Percentiles rank a stretch among this genome's conserved stretches.
phyloP scores from a whole-genome alignment of 148 eudicot genomes.

The Linanthus parryae region DNA sequence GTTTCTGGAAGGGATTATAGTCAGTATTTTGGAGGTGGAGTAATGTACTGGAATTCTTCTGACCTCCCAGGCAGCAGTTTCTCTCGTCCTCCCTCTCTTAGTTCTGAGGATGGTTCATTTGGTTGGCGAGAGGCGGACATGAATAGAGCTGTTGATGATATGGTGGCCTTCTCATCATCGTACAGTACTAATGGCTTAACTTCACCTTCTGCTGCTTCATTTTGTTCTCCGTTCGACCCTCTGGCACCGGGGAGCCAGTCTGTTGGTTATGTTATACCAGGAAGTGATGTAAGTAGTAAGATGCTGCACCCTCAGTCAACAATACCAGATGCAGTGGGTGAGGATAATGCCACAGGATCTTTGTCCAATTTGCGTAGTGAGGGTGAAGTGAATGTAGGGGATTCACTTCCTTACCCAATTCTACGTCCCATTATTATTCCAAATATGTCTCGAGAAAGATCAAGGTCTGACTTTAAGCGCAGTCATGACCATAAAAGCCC shows the following conservation, averaged over 20 bases:
- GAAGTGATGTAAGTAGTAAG: slow-evolving; percentile 62
- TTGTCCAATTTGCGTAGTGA: slow-evolving; percentile 48
- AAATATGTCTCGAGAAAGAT: slow-evolving; percentile 69
- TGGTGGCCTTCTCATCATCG: slow-evolving; percentile 94
- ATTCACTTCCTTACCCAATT: slow-evolving; percentile 82
- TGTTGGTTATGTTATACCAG: slow-evolving; percentile 76
- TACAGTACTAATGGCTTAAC: slow-evolving; percentile 88
- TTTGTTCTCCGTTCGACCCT: slow-evolving; percentile 90
- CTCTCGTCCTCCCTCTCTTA: slow-evolving; percentile 95
- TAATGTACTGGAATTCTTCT: slow-evolving; percentile 97
- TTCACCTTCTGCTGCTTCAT: slow-evolving; percentile 89
- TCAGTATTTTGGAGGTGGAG: slow-evolving; percentile 92
- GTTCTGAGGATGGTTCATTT: slow-evolving; percentile 98
- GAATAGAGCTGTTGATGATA: slow-evolving; percentile 93
- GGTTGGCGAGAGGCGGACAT: slow-evolving; percentile 97
- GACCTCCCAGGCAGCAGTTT: slow-evolving; percentile 78
- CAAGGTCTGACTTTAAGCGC: slow-evolving; percentile 88
- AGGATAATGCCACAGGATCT: slow-evolving; percentile 61
- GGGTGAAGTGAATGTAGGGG: slow-evolving; percentile 66
- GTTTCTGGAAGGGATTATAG: slow-evolving; percentile 79
- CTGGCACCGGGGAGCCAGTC: slow-evolving; percentile 64
- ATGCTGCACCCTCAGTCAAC: slow-evolving; percentile 59
- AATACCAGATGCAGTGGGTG: slow-evolving; percentile 48
- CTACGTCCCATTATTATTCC: slow-evolving; percentile 91
- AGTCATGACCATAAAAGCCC: slow-evolving; percentile 81